A percentile compares a stretch with the other conserved stretches of the same genome.
These are phyloP conservation scores for Pyrenochaeta sp. DNA, from an alignment of 2,329 filamentous ascomycete species.

Conservation along the genomic window DNA sequence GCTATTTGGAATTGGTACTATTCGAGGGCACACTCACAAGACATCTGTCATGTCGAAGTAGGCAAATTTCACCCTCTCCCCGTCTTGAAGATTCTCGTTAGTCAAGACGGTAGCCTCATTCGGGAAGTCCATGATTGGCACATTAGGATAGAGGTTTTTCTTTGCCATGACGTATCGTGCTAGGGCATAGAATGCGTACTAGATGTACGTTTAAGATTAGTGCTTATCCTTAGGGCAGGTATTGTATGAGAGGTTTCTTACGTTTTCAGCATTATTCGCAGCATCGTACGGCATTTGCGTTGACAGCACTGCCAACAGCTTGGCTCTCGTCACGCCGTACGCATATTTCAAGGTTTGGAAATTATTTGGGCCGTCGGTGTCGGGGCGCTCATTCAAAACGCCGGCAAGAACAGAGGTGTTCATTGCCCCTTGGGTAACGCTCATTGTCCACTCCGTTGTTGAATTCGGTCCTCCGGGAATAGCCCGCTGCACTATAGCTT, in stretches of 20 bases:
- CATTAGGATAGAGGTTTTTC: slow-evolving; percentile 39
- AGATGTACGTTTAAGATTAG: too few relatives aligned
- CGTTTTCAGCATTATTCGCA: slow-evolving; percentile 44
- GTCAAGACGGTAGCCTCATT: slow-evolving; percentile 40
- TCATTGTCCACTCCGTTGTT: slow-evolving; percentile 28
- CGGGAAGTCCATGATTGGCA: slow-evolving; percentile 40
- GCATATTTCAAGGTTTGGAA: slow-evolving; percentile 39
- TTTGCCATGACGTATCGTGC: slow-evolving; percentile 38
- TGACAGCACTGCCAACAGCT: slow-evolving; percentile 38
- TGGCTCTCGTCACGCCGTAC: slow-evolving; percentile 43
- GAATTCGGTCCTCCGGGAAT: slow-evolving; percentile 23
- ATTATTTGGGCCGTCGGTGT: slow-evolving; percentile 24
- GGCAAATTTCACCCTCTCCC: slow-evolving; percentile 35
- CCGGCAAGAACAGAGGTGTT: slow-evolving; percentile 44
- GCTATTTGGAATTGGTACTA: not conserved
- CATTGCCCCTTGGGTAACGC: slow-evolving; percentile 31
- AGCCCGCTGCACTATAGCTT: slow-evolving; percentile 31
- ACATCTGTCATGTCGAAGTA: slow-evolving; percentile 41
- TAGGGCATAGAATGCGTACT: slow-evolving; percentile 44
- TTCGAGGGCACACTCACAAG: slow-evolving; percentile 22
- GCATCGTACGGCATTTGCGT: slow-evolving; percentile 43
- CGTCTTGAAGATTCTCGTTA: slow-evolving; percentile 43
- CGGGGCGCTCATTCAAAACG: slow-evolving; percentile 34
- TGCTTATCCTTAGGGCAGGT: too few relatives aligned
- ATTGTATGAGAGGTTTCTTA: too few relatives aligned